Evolutionary conservation across 371 early-diverging fungal species (phyloP).

Genomic region (Homolaphlyctis polyrhiza): DNA sequence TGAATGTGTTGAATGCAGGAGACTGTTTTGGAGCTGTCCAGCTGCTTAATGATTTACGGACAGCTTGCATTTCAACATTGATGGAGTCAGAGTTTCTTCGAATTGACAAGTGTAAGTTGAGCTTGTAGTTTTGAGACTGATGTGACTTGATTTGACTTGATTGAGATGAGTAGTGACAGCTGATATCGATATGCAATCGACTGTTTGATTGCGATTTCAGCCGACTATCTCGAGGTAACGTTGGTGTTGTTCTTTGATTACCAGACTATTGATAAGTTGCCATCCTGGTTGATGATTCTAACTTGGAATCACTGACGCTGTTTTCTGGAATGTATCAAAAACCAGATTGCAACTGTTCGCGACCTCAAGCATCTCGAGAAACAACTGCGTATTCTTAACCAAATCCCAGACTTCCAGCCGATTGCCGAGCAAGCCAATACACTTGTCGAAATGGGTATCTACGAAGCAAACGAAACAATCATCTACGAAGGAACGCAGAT

Average conservation of each 20-base stretch:
- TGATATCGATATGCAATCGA: too few species aligned
- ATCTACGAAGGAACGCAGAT: slow-evolving; percentile 23
- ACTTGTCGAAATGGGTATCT: slow-evolving; percentile 12
- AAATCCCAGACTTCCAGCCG: neutral
- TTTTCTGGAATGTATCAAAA: neutral
- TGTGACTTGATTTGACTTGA: too few species aligned
- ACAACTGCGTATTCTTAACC: slow-evolving; percentile 5
- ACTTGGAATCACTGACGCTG: too few species aligned
- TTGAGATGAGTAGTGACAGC: too few species aligned
- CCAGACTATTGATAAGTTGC: too few species aligned
- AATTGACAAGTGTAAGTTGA: slow-evolving; percentile 8
- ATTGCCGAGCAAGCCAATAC: neutral
- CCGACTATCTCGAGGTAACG: neutral
- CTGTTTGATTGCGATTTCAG: too few species aligned
- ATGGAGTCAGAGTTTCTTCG: slow-evolving; percentile 12
- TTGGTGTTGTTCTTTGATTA: neutral
- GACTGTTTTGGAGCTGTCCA: slow-evolving; percentile 17
- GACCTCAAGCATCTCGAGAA: neutral
- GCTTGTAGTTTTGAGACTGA: too few species aligned
- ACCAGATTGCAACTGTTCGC: slow-evolving; percentile 7
- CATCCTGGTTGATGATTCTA: too few species aligned
- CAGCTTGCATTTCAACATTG: slow-evolving; percentile 11
- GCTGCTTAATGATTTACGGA: slow-evolving; percentile 7
- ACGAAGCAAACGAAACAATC: slow-evolving; percentile 19
- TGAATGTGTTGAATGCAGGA: slow-evolving; percentile 22